Conservation (phyloP, 257 asterid species). For the Eucommia ulmoides region DNA sequence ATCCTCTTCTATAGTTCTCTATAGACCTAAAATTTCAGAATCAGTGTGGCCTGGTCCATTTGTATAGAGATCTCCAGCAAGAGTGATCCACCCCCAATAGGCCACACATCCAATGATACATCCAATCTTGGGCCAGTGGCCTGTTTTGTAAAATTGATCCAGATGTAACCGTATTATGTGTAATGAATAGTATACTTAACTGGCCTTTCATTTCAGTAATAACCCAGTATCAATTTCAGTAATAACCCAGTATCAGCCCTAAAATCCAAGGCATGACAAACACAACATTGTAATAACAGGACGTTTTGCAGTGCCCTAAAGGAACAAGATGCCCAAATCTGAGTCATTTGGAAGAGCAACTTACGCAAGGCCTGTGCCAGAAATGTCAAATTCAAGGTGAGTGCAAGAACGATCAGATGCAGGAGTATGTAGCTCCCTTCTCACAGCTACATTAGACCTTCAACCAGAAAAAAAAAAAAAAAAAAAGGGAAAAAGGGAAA, state of each 20-base stretch:
- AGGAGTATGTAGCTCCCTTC: slow-evolving; percentile 87
- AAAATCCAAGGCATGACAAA: too few relatives aligned
- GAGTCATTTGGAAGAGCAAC: slow-evolving; percentile 11
- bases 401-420: slow-evolving; percentile 95
- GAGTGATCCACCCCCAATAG: too few relatives aligned
- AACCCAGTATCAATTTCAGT: too few relatives aligned
- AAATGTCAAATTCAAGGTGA: slow-evolving; percentile 90
- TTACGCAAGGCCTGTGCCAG: slow-evolving; percentile 84
- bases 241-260: too few relatives aligned
- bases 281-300: not conserved
- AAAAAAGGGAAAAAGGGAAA: not conserved
- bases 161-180: too few relatives aligned
- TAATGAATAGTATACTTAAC: too few relatives aligned
- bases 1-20: not conserved
- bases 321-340: not conserved
- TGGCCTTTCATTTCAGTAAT: too few relatives aligned
- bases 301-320: not conserved
- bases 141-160: too few relatives aligned
- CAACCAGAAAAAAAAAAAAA: slow-evolving; percentile 6
- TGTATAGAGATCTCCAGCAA: too few relatives aligned
- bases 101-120: too few relatives aligned
- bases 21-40: not conserved
- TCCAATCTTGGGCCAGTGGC: too few relatives aligned
- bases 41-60: too few relatives aligned
- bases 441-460: slow-evolving; percentile 74